phyloP scores from a whole-genome alignment of 371 early-diverging fungal genomes.

The Mortierella sp. region DNA sequence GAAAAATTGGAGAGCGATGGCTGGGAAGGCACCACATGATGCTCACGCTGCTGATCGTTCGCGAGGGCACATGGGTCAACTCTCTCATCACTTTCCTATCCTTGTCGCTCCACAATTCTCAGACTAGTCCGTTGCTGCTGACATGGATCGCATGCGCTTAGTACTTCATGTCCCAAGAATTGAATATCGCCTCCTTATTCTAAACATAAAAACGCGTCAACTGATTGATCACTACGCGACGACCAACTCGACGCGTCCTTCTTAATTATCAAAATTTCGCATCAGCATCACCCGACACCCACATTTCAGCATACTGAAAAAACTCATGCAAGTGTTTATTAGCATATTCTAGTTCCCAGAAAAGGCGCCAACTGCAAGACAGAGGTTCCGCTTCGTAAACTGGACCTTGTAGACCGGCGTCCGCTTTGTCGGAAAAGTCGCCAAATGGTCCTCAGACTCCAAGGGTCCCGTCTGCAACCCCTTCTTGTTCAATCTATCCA shows the following conservation, averaged over 20 bases:
- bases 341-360: constrained; percentile 20
- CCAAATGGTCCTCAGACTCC: constrained; percentile 72
- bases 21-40: too few species aligned
- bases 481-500: constrained; percentile 44
- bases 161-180: too few species aligned
- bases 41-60: too few species aligned
- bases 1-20: constrained; percentile 9
- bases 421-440: constrained; percentile 91
- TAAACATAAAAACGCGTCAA: too few species aligned
- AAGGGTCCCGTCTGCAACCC: constrained; percentile 10
- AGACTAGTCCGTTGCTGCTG: too few species aligned
- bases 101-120: too few species aligned
- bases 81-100: too few species aligned
- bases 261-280: not conserved
- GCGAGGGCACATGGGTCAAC: too few species aligned
- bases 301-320: not conserved
- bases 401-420: constrained; percentile 93
- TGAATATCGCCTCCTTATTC: too few species aligned
- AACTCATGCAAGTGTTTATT: not conserved
- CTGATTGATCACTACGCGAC: too few species aligned
- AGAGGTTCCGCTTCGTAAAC: constrained; percentile 94
- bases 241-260: too few species aligned
- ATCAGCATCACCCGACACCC: not conserved
- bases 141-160: too few species aligned
- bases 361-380: constrained; percentile 80